A percentile compares a stretch with the other conserved stretches of the same genome.
Conservation (phyloP, 139 green algal species). For the Yamagishiella unicocca region DNA sequence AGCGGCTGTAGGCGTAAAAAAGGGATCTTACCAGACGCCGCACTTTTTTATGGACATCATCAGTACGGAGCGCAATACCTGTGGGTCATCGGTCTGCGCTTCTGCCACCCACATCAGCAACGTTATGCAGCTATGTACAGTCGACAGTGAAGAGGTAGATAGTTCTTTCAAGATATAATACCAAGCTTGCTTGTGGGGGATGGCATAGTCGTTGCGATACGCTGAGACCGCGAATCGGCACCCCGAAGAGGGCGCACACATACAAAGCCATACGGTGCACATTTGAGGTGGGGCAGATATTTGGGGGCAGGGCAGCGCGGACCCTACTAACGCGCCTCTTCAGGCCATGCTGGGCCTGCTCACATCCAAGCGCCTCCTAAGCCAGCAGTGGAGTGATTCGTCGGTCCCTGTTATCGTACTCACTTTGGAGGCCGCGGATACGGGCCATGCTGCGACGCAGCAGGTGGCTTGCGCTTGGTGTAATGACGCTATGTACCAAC, state of each 20-base stretch:
- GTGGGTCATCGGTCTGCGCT: no score
- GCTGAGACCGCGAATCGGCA: no score
- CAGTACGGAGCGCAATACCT: no score
- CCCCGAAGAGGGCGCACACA: no score
- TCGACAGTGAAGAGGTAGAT: background rate
- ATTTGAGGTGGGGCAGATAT: background rate
- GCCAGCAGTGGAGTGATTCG: slow-evolving; percentile 3
- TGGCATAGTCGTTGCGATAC: background rate
- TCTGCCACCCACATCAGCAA: background rate
- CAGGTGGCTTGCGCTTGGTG: background rate
- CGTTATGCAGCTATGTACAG: background rate
- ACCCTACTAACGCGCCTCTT: background rate
- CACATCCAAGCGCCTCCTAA: background rate
- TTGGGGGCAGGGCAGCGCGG: background rate
- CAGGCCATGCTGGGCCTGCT: background rate
- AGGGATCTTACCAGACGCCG: no score
- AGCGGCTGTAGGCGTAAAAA: no score
- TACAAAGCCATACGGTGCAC: no score
- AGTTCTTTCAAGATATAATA: background rate
- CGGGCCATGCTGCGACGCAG: background rate
- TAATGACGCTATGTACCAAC: background rate
- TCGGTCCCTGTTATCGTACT: background rate
- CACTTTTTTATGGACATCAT: no score
- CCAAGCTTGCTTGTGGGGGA: background rate
- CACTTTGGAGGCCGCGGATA: background rate